Evolutionary conservation across 495 filamentous ascomycete species (phyloP), one percentile per base, ranked within the genome.

Genomic region (Xanthoparmelia taractica): DNA sequence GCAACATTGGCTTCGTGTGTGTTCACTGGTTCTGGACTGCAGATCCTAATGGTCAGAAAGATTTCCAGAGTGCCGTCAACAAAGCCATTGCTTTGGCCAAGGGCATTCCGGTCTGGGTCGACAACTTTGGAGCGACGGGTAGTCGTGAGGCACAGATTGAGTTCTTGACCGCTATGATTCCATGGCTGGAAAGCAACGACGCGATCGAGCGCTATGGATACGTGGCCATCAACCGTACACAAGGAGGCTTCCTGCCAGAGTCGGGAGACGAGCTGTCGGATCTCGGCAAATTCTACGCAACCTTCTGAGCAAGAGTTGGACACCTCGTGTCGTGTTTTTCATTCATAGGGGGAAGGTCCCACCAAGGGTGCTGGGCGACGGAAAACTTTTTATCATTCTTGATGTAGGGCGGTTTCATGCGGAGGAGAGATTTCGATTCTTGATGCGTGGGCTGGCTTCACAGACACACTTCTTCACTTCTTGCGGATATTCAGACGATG

Each of bases 131-230:
- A 37, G 55, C 57, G 8, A 27, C 37, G 7, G 66, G 67, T 18
- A 27, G 37, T 11, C 18, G 18, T 1, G 74, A 73, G 17, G 66
- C 80, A 59, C 77, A 84, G 45, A 74, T 76, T 36, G 63, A 71
- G 11, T 90, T 91, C 79, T 38, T 68, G 20, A 45, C 60, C 29
- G 58, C 60, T 18, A 61, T 66, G 10, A 58, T 68, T 20, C 67
- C 67, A 57, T 58, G 57, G 34, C 40, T 68, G 48, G 67, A 68
- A 18, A 27, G 17, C 11, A 56, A 68, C 52, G 45, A 59, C 18
- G 43, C 48, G 38, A 45, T 68, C 23, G 48, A 59, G 38, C 34
- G 59, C 17, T 68, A 68, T 43, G 67, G 59, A 13, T 68, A 66
- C 37, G 56, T 66, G 15, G 56, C 59, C 34, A 25, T 36, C 12